phyloP scores from a whole-genome alignment of 805 yeast genomes.

The Saturnispora silvae region DNA sequence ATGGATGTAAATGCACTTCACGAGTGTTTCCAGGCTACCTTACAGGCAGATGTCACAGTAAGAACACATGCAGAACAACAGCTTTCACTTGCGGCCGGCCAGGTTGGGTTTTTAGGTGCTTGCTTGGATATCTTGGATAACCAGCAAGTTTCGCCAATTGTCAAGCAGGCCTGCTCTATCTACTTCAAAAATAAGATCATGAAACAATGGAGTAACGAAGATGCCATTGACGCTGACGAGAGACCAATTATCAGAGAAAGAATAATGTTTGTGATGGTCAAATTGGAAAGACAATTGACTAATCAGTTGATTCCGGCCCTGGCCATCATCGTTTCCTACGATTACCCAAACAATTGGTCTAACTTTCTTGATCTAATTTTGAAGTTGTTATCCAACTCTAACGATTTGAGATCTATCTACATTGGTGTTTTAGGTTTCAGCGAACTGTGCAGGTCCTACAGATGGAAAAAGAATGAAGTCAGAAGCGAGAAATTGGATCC shows the following conservation, averaged over 20 bases:
- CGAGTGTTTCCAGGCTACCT: conserved; percentile 70
- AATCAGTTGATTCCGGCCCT: conserved; percentile 44
- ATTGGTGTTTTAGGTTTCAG: conserved; percentile 69
- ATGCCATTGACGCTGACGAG: conserved; percentile 54
- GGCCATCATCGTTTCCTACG: conserved; percentile 36
- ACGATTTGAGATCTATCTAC: conserved; percentile 33
- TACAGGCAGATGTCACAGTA: conserved; percentile 50
- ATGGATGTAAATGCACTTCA: conserved; percentile 67
- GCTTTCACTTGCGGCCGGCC: conserved; percentile 43
- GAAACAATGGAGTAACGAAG: conserved; percentile 50
- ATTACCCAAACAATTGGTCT: conserved; percentile 41
- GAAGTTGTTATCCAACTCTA: conserved; percentile 32
- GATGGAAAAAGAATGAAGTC: conserved; percentile 60
- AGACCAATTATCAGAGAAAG: conserved; percentile 63
- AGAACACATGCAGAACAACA: conserved; percentile 64
- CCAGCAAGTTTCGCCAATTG: conserved; percentile 39
- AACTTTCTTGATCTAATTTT: conserved; percentile 39
- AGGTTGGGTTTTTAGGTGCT: conserved; percentile 71
- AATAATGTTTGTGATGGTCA: conserved; percentile 51
- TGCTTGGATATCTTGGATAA: conserved; percentile 66
- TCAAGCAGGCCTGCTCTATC: conserved; percentile 74
- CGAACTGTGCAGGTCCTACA: conserved; percentile 63
- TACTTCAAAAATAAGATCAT: conserved; percentile 71
- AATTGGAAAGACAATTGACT: conserved; percentile 32
- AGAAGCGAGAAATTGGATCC: conserved; percentile 45